Conservation (phyloP, 1,284 basidiomycete species). For the Cryptococcus sp. region DNA sequence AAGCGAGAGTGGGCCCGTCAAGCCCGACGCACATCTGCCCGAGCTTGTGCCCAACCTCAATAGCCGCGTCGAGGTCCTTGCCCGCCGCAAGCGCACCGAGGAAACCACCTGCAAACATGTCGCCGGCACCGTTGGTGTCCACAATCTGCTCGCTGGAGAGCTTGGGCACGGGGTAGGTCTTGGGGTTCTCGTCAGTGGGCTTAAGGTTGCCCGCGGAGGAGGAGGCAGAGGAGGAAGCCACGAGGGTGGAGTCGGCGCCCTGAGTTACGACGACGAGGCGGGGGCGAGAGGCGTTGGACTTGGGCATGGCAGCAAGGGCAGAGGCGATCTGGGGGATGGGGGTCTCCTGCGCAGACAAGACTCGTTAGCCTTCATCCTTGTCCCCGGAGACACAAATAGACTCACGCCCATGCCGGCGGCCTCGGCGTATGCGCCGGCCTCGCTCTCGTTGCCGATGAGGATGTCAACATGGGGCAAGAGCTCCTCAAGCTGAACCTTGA, state of each 20-base stretch:
- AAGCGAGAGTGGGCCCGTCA: conserved; percentile 55
- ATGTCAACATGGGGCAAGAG: conserved; percentile 79
- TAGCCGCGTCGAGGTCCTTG: conserved; percentile 72
- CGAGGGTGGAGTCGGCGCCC: conserved; percentile 74
- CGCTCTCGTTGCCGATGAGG: conserved; percentile 90
- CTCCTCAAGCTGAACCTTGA: conserved; percentile 73
- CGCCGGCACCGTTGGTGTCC: conserved; percentile 99
- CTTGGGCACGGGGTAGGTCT: conserved; percentile 62
- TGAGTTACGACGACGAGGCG: conserved; percentile 91
- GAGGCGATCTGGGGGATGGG: conserved; percentile 68
- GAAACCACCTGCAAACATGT: conserved; percentile 98
- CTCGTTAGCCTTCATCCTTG: not conserved
- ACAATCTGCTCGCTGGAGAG: conserved; percentile 72
- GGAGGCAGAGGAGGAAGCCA: conserved; percentile 64
- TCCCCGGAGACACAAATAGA: conserved; percentile 5
- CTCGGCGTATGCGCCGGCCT: conserved; percentile 82
- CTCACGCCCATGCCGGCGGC: conserved; percentile 57
- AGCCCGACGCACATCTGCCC: conserved; percentile 84
- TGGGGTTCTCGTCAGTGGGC: conserved; percentile 48
- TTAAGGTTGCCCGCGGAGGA: conserved; percentile 51
- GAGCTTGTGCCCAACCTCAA: conserved; percentile 85
- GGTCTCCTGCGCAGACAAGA: conserved; percentile 40
- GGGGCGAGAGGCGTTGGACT: conserved; percentile 65
- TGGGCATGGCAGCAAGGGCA: conserved; percentile 64
- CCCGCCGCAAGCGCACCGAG: conserved; percentile 79